These are phyloP conservation scores for Parastagonospora avenae DNA, from an alignment of 2,329 filamentous ascomycete species.

Conservation along the genomic window DNA sequence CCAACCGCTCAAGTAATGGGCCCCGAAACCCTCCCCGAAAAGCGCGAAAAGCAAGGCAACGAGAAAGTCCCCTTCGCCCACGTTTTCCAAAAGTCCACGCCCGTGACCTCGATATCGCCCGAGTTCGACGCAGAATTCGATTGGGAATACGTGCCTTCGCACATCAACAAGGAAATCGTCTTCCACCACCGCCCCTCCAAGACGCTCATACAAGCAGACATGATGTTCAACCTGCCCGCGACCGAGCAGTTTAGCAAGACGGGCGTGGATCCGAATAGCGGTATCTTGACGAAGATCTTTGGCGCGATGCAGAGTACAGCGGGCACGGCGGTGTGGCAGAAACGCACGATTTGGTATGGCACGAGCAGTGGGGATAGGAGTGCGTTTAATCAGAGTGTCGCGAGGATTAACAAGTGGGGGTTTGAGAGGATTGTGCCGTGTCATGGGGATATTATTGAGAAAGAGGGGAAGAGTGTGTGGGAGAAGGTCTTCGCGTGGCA, in stretches of 20 bases:
- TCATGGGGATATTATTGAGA: slow-evolving; percentile 88
- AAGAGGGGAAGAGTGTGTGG: slow-evolving; percentile 74
- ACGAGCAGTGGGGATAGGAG: slow-evolving; percentile 65
- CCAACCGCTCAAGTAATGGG: slow-evolving; percentile 81
- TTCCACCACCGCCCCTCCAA: slow-evolving; percentile 80
- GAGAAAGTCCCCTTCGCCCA: slow-evolving; percentile 68
- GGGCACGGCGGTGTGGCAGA: slow-evolving; percentile 69
- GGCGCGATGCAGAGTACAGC: slow-evolving; percentile 63
- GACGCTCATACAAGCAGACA: slow-evolving; percentile 85
- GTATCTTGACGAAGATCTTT: slow-evolving; percentile 65
- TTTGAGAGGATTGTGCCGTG: slow-evolving; percentile 87
- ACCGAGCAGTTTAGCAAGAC: slow-evolving; percentile 75
- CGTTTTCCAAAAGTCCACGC: slow-evolving; percentile 57
- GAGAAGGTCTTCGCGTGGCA: slow-evolving; percentile 84
- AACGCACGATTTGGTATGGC: slow-evolving; percentile 82
- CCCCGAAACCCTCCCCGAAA: slow-evolving; percentile 81
- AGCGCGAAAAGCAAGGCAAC: slow-evolving; percentile 68
- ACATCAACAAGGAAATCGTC: slow-evolving; percentile 86
- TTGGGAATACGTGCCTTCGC: slow-evolving; percentile 77
- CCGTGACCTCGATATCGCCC: slow-evolving; percentile 61
- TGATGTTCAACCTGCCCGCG: slow-evolving; percentile 89
- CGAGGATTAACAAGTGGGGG: slow-evolving; percentile 76
- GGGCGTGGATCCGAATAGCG: slow-evolving; percentile 59
- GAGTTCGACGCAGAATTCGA: slow-evolving; percentile 90
- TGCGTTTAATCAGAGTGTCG: slow-evolving; percentile 72